A percentile compares a stretch with the other conserved stretches of the same genome.
phyloP scores from a whole-genome alignment of 2,329 filamentous ascomycete species.

The Akanthomyces lecanii region DNA sequence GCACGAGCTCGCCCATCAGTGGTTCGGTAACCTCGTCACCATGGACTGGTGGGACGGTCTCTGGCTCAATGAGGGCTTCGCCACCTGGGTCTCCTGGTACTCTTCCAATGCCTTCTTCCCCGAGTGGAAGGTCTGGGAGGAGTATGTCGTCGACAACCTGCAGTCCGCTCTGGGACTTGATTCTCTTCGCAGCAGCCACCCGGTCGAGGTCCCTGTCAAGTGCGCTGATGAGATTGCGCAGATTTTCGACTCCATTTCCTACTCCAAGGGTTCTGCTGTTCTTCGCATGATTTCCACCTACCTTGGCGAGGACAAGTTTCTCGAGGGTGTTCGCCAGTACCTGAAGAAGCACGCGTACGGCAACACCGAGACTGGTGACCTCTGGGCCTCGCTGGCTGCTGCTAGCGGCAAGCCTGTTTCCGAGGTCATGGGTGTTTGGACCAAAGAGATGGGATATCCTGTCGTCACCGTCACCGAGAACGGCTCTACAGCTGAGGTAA shows the following conservation, averaged over 20 bases:
- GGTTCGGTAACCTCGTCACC: conserved; percentile 96
- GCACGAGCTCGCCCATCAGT: conserved; percentile 95
- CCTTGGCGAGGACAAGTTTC: conserved; percentile 85
- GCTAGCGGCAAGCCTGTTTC: conserved; percentile 89
- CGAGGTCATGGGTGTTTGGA: conserved; percentile 93
- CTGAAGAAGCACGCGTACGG: conserved; percentile 96
- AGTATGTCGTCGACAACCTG: conserved; percentile 88
- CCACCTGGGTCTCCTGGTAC: conserved; percentile 54
- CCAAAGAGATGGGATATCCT: conserved; percentile 91
- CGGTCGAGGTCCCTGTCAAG: conserved; percentile 94
- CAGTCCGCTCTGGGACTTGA: conserved; percentile 84
- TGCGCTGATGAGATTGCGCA: conserved; percentile 94
- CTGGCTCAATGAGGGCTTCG: conserved; percentile 94
- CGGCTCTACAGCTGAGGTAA: conserved; percentile 72
- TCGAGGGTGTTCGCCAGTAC: conserved; percentile 86
- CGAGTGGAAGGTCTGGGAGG: conserved; percentile 98
- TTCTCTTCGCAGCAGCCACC: conserved; percentile 89
- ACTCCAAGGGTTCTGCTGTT: conserved; percentile 94
- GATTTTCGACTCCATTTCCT: conserved; percentile 97
- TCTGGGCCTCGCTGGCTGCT: conserved; percentile 83
- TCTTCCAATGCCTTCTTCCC: conserved; percentile 93
- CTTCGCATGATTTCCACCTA: conserved; percentile 97
- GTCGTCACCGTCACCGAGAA: conserved; percentile 75
- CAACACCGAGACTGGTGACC: conserved; percentile 85
- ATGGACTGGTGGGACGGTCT: conserved; percentile 99